Percentiles rank a stretch among this genome's conserved stretches.
Conservation (phyloP, 1,284 basidiomycete species). For the Schizophyllum commune region DNA sequence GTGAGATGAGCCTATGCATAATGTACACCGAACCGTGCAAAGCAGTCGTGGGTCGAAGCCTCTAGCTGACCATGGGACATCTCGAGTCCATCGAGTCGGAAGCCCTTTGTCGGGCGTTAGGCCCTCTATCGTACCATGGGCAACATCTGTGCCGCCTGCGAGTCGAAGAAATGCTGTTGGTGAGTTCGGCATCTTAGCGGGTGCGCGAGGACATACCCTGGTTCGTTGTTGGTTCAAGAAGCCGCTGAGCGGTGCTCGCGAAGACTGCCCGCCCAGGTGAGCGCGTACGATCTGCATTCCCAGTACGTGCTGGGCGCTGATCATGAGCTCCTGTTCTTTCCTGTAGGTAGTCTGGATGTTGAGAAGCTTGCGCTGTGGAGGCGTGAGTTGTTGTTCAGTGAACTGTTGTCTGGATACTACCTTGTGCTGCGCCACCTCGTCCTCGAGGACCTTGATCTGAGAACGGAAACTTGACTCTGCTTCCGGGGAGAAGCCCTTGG, state of each 20-base stretch:
- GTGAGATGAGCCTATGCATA: neutral
- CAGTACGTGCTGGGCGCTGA: conserved; percentile 63
- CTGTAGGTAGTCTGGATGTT: conserved; percentile 59
- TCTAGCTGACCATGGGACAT: no score
- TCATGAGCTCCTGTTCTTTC: conserved; percentile 75
- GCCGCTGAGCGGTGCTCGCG: neutral
- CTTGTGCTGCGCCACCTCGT: conserved; percentile 58
- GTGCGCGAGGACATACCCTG: neutral
- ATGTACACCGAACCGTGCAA: neutral
- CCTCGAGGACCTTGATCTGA: conserved; percentile 65
- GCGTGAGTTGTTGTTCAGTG: no score
- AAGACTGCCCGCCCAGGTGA: conserved; percentile 23
- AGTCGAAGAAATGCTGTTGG: neutral
- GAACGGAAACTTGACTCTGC: conserved; percentile 60
- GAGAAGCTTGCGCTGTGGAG: conserved; percentile 37
- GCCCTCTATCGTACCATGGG: neutral
- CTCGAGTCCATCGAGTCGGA: no score
- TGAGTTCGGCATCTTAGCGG: neutral
- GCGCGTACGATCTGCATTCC: conserved; percentile 59
- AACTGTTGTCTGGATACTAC: conserved; percentile 22
- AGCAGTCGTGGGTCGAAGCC: neutral
- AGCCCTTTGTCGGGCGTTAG: neutral
- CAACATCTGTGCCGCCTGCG: neutral
- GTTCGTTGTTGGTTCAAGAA: neutral
- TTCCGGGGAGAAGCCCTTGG: conserved; percentile 60